Base-by-base conservation (phyloP, 202 grass and related monocot genomes). In the Brachypodium distachyon region DNA sequence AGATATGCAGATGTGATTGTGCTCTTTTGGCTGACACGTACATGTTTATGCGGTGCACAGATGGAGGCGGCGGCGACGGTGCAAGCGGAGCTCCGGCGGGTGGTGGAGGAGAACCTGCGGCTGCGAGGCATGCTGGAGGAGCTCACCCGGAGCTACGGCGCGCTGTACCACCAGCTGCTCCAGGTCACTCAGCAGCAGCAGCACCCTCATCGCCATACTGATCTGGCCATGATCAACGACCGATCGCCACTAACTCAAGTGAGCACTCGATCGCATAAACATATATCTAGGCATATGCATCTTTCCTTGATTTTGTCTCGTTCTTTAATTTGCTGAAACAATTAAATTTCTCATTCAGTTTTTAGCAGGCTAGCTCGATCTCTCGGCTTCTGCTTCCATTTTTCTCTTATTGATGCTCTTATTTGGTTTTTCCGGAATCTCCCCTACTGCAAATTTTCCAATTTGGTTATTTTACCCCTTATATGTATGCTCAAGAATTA, bases 71-170 rank as follows among this genome's bases (percentile, higher is more conserved):
- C 6, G 8, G 34, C 57, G 27, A 65, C 67, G 36, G 61, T 88
- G 19, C 60, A 76, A 18, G 26, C 12, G 12, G 81, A 93, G 48
- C 77, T 93, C 44, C 72, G 74, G 44, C 83, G 81, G 55, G 42
- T 89, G 27, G 50, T 60, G 22, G 77, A 89, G 29, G 90, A 93
- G 83, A 93, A 93, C 82, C 61, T 50, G 67, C 77, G 67, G 65
- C 41, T 93, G 19, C 74, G 76, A 19, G 65, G 55, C 48, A 89
- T 76, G 84, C 66, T 89, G 42, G 86, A 93, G 32, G 81, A 89
- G 61, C 77, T 89, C 72, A 83, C 61, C 46, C 64, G 61, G 72
- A 81, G 64, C 38, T 93, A 89, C 64, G 53, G 68, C 42, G 28
- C 12, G 23, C 62, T 93, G 5, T 83, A 93, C 44, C 70, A 83